Percentiles rank a stretch among this genome's conserved stretches.
phyloP scores from a whole-genome alignment of 179 eudicot species.

The Vitellaria paradoxa region DNA sequence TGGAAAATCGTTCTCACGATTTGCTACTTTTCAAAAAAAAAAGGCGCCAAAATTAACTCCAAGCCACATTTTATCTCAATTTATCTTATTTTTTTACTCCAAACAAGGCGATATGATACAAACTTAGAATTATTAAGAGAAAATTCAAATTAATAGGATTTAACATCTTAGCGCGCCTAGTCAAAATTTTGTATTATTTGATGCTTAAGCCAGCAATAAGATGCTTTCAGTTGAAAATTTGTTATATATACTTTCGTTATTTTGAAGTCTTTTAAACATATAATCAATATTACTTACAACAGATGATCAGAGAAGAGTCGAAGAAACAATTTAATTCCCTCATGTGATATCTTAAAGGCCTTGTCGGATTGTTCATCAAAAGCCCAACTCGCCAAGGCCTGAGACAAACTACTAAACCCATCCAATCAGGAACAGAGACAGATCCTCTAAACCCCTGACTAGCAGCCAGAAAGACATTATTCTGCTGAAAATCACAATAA shows the following conservation, averaged over 20 bases:
- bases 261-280: neutral
- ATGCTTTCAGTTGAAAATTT: too few relatives aligned
- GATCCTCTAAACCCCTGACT: conserved; percentile 39
- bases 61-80: too few relatives aligned
- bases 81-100: too few relatives aligned
- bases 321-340: conserved; percentile 29
- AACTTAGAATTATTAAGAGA: too few relatives aligned
- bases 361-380: conserved; percentile 28
- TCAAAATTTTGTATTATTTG: too few relatives aligned
- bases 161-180: too few relatives aligned
- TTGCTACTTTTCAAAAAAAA: too few relatives aligned
- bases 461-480: conserved; percentile 21
- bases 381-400: conserved; percentile 46
- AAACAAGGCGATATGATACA: too few relatives aligned
- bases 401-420: conserved; percentile 41
- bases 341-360: conserved; percentile 39
- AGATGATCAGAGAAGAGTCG: neutral
- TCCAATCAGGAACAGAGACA: conserved; percentile 25
- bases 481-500: conserved; percentile 37
- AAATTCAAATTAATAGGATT: too few relatives aligned
- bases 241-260: neutral
- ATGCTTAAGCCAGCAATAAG: too few relatives aligned
- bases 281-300: neutral
- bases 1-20: too few relatives aligned
- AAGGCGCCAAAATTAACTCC: too few relatives aligned